Evolutionary conservation across 345 rosid species (phyloP).

Genomic region (Syzygium aqueum): DNA sequence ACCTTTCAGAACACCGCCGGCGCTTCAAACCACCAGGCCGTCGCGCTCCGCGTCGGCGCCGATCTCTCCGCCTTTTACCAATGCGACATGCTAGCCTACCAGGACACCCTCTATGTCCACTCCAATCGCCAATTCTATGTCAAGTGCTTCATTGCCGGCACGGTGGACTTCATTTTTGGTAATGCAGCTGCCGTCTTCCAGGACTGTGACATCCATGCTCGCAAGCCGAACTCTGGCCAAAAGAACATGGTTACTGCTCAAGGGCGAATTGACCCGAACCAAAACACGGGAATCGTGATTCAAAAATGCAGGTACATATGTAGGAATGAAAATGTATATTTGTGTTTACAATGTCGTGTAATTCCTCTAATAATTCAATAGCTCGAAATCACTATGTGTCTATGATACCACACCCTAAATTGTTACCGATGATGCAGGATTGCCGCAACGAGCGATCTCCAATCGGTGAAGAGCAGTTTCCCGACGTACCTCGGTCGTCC

Average conservation of each 20-base stretch:
- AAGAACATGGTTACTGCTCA: conserved; percentile 97
- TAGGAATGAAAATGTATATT: neutral
- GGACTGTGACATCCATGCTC: conserved; percentile 85
- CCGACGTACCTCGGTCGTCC: conserved; percentile 86
- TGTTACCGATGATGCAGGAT: conserved; percentile 19
- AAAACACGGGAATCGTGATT: conserved; percentile 88
- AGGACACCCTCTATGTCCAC: conserved; percentile 52
- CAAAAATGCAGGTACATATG: conserved; percentile 35
- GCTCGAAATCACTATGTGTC: neutral
- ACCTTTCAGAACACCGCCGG: conserved; percentile 88
- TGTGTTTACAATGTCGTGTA: neutral
- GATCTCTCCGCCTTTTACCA: conserved; percentile 74
- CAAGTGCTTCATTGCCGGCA: conserved; percentile 57
- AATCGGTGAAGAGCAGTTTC: conserved; percentile 32
- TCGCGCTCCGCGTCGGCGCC: conserved; percentile 55
- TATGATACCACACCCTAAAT: neutral
- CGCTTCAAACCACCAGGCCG: conserved; percentile 33
- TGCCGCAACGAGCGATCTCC: conserved; percentile 66
- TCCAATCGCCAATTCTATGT: conserved; percentile 55
- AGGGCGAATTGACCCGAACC: conserved; percentile 79
- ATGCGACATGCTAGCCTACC: conserved; percentile 70
- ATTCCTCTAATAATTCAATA: neutral
- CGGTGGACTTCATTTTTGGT: conserved; percentile 63
- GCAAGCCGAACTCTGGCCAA: conserved; percentile 72
- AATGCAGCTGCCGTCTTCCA: conserved; percentile 11